A percentile compares a stretch with the other conserved stretches of the same genome.
These are phyloP conservation scores for Irpex sp. DNA, from an alignment of 1,284 basidiomycete species.

Conservation along the genomic window DNA sequence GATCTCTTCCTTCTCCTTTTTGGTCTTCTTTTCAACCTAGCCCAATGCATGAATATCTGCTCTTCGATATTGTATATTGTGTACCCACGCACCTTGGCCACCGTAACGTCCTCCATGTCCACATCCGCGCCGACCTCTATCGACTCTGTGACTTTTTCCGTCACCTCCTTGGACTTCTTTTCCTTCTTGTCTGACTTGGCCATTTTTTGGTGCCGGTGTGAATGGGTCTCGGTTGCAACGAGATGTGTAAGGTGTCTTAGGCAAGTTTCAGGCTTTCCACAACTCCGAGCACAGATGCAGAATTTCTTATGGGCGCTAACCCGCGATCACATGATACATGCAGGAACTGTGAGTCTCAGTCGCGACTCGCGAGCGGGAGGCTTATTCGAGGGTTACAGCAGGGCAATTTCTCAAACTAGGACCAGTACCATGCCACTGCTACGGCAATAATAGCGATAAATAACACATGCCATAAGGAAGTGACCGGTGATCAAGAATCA, in stretches of 20 bases:
- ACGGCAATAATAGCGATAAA: no score
- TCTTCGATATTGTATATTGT: not conserved
- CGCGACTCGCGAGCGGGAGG: not conserved
- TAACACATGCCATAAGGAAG: not conserved
- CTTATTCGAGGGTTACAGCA: not conserved
- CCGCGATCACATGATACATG: not conserved
- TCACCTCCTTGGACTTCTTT: conserved; percentile 42
- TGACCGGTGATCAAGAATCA: not conserved
- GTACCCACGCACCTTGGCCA: conserved; percentile 36
- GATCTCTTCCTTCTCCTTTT: conserved; percentile 57
- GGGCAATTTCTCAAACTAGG: no score
- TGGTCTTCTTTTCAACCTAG: conserved; percentile 48
- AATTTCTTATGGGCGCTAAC: not conserved
- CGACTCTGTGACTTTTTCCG: conserved; percentile 28
- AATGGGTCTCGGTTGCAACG: no score
- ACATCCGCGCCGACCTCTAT: conserved; percentile 38
- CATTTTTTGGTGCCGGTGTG: conserved; percentile 33
- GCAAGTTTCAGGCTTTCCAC: not conserved
- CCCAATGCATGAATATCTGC: conserved; percentile 10
- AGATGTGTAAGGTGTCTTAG: not conserved
- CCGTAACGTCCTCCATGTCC: conserved; percentile 47
- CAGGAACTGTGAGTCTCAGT: not conserved
- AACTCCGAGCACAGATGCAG: not conserved
- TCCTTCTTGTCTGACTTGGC: conserved; percentile 67
- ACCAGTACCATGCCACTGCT: no score